Evolutionary conservation across 805 yeast genomes (phyloP).

Genomic region (Saturnispora halmiae): DNA sequence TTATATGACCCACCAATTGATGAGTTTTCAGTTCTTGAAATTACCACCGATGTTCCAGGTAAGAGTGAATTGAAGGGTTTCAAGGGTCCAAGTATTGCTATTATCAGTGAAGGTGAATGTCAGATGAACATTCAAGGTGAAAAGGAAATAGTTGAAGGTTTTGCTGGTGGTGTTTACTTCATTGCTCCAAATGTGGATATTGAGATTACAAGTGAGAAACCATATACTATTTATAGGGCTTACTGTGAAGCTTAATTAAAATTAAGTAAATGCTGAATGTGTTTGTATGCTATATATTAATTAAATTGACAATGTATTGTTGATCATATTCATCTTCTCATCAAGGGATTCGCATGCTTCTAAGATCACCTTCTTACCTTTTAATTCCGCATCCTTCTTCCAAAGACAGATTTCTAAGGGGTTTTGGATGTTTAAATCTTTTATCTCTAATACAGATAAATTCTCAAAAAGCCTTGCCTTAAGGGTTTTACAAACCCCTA

Average conservation of each 20-base stretch:
- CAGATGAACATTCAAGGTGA: conserved; percentile 36
- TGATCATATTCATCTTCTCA: conserved; percentile 49
- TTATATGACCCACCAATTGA: conserved; percentile 94
- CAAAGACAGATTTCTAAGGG: conserved; percentile 60
- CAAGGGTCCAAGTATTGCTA: conserved; percentile 81
- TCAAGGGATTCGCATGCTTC: conserved; percentile 74
- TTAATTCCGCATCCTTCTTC: conserved; percentile 40
- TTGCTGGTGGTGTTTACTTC: conserved; percentile 74
- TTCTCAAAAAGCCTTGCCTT: conserved; percentile 42
- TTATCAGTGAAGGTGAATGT: conserved; percentile 79
- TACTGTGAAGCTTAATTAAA: conserved; percentile 69
- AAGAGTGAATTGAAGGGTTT: conserved; percentile 50
- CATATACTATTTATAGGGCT: conserved; percentile 82
- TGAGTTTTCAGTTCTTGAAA: conserved; percentile 90
- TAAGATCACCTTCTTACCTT: conserved; percentile 44
- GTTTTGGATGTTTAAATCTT: conserved; percentile 53
- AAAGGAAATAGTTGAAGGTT: conserved; percentile 36
- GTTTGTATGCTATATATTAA: not conserved
- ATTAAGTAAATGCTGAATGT: too few relatives aligned
- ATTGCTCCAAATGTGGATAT: conserved; percentile 70
- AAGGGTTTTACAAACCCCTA: conserved; percentile 28
- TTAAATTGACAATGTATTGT: conserved; percentile 23
- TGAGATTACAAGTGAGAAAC: conserved; percentile 44
- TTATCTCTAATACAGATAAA: conserved; percentile 67
- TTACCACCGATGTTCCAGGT: conserved; percentile 47